Base-by-base conservation (phyloP, 139 green algal species). In the Microglena sp. region DNA sequence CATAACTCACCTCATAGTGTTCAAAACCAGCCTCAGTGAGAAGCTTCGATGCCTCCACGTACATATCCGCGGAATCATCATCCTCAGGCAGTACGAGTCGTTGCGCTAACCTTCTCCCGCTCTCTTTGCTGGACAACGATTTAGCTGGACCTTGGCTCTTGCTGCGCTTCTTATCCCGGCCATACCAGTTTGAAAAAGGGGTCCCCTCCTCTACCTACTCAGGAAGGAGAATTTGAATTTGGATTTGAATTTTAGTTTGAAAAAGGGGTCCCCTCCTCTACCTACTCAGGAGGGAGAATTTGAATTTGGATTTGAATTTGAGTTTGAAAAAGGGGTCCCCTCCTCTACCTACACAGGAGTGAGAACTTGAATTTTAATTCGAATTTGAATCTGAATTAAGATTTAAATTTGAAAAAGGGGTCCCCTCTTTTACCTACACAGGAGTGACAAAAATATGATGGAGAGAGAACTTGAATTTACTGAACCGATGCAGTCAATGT, bases 191-290 rank as follows among this genome's bases (percentile, higher is more conserved):
- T 0, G 72, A 88, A 85, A 99, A 99, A 0, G 88, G 85, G 0
- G 93, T 99, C 40, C 77, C 74, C 30, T 90, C 77, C 77, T 98
- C 92, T 5, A 99, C 81, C 84, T 92, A 71, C 15, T 8, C 8
- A 28, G 28, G 33, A n/a, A 35, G n/a, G 24, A 3, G 50, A 21
- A 34, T 5, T 6, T 46, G 57, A 32, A 36, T 45, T 32, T 46
- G 57, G 11, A 50, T 50, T 11, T 50, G n/a, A n/a, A 68, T 93
- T 94, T 80, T 78, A 87, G 26, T 79, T 61, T 0, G 72, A 88
- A 85, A 99, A 99, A 0, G 88, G 85, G 0, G 93, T 99, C 40
- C 77, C 74, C 30, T 90, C 77, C 77, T 98, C 92, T 5, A 99
- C 81, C 84, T 92, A 71, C 15, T 8, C 8, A 28, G 28, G 33